phyloP scores from a whole-genome alignment of 768 basidiomycete species.

The Rhizopogon vinicolor region DNA sequence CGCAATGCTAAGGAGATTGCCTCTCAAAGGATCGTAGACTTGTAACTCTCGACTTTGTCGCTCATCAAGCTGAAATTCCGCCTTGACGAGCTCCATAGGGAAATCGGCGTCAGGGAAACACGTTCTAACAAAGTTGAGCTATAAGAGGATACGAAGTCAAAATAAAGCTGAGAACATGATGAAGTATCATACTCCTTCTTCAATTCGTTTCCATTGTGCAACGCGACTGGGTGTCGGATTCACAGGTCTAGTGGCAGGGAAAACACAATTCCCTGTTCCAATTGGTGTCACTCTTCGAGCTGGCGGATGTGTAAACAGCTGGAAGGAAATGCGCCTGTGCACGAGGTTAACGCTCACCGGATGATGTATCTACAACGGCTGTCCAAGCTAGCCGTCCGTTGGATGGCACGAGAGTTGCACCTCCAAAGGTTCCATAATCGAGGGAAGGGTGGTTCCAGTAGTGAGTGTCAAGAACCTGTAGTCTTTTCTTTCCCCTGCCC shows the following conservation, averaged over 20 bases:
- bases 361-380: slow-evolving; percentile 29
- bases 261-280: slow-evolving; percentile 38
- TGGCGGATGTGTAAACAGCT: slow-evolving; percentile 13
- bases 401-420: slow-evolving; percentile 47
- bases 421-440: slow-evolving; percentile 51
- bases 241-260: slow-evolving; percentile 50
- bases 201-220: slow-evolving; percentile 44
- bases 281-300: slow-evolving; percentile 27
- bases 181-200: slow-evolving; percentile 54
- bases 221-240: slow-evolving; percentile 17
- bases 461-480: slow-evolving; percentile 20
- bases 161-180: background rate
- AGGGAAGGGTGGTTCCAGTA: slow-evolving; percentile 47
- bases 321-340: background rate
- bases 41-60: slow-evolving; percentile 28
- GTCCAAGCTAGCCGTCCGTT: slow-evolving; percentile 50
- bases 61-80: slow-evolving; percentile 47
- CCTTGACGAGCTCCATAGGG: slow-evolving; percentile 59
- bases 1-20: slow-evolving; percentile 47
- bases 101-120: slow-evolving; percentile 72
- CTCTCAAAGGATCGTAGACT: slow-evolving; percentile 52
- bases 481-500: slow-evolving; percentile 27
- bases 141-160: background rate
- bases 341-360: slow-evolving; percentile 15
- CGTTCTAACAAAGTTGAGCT: slow-evolving; percentile 72